Evolutionary conservation across 768 basidiomycete genomes (phyloP).

Genomic region (Leccinum aurantiacum): DNA sequence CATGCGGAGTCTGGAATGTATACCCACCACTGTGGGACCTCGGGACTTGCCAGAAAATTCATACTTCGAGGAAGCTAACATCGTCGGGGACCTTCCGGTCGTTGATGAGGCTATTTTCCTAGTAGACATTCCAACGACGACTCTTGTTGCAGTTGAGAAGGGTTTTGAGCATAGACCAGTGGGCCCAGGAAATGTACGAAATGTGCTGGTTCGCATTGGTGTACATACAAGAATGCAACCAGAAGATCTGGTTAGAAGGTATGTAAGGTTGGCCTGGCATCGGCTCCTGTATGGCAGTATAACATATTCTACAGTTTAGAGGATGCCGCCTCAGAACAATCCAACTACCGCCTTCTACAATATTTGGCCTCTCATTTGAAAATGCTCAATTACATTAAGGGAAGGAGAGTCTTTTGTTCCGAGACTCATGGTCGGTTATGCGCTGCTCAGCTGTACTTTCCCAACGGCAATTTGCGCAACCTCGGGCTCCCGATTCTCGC

Average conservation of each 20-base stretch:
- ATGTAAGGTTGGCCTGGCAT: constrained; percentile 44
- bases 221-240: constrained; percentile 39
- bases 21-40: constrained; percentile 71
- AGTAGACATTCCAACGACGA: not conserved
- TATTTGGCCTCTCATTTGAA: constrained; percentile 53
- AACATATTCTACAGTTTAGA: constrained; percentile 11
- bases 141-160: not conserved
- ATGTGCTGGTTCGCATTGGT: not conserved
- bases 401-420: constrained; percentile 10
- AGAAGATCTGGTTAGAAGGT: constrained; percentile 11
- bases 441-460: constrained; percentile 72
- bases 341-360: constrained; percentile 35
- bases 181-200: not conserved
- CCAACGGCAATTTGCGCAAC: constrained; percentile 60
- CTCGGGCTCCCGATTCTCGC: constrained; percentile 77
- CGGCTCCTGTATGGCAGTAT: constrained; percentile 18
- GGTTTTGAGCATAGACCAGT: not conserved
- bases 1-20: constrained; percentile 53
- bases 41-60: constrained; percentile 63
- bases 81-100: constrained; percentile 46
- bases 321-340: constrained; percentile 7
- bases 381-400: not conserved
- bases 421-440: constrained; percentile 1
- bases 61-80: constrained; percentile 82
- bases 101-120: constrained; percentile 3